phyloP scores from a whole-genome alignment of 2,329 filamentous ascomycete genomes.

The Geoglossum cookeanum region DNA sequence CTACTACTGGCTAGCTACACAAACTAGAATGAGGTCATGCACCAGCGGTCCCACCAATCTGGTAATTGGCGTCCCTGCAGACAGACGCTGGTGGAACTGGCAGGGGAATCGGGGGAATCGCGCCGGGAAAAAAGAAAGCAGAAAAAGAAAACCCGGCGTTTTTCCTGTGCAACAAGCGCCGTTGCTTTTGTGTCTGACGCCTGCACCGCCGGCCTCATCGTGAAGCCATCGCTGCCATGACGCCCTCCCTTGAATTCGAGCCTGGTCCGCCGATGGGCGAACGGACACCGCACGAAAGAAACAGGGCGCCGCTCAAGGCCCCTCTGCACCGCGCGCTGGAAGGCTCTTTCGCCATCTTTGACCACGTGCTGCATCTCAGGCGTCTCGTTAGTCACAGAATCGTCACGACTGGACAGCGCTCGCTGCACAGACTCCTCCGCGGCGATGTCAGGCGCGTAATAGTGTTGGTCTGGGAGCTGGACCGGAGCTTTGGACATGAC shows the following conservation, averaged over 20 bases:
- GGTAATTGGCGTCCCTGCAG: neutral
- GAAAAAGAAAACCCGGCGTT: too few species aligned
- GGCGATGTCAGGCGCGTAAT: neutral
- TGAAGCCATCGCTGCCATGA: too few species aligned
- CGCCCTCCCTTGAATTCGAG: too few species aligned
- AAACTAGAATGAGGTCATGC: neutral
- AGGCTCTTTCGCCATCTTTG: neutral
- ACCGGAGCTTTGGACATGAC: neutral
- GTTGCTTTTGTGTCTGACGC: too few species aligned
- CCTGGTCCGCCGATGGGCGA: neutral
- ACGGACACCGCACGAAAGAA: neutral
- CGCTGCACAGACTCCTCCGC: neutral
- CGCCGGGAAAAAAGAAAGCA: neutral
- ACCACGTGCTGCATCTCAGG: neutral
- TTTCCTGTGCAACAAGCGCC: too few species aligned
- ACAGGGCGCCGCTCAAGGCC: neutral
- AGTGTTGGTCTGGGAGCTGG: neutral
- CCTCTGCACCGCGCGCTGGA: neutral
- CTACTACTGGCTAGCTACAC: too few species aligned
- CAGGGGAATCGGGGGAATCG: neutral
- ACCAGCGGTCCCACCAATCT: neutral
- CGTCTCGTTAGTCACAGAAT: conserved; percentile 1
- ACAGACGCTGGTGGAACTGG: neutral
- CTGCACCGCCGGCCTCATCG: too few species aligned
- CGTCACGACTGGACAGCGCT: neutral